Conservation (phyloP, 2,329 filamentous ascomycete species). For the Ophiostoma himal-ulmi region DNA sequence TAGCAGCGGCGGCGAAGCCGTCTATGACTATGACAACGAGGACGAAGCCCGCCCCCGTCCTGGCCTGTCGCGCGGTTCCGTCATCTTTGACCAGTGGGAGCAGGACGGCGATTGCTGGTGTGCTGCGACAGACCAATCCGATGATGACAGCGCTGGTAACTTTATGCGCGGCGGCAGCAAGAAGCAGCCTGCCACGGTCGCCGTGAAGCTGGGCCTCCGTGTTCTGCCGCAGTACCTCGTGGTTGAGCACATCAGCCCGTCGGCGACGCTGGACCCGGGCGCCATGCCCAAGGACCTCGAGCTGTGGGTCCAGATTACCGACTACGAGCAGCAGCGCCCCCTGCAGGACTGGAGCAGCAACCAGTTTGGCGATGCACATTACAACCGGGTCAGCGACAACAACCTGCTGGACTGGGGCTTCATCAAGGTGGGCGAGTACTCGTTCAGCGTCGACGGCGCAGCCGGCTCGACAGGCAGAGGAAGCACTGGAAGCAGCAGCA, state of each 20-base stretch:
- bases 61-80: conserved; percentile 19
- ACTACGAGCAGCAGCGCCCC: conserved; percentile 38
- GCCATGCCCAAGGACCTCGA: conserved; percentile 64
- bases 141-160: not conserved
- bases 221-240: conserved; percentile 65
- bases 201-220: conserved; percentile 43
- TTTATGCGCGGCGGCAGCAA: not conserved
- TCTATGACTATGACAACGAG: too few relatives aligned
- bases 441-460: conserved; percentile 41
- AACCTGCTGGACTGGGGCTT: conserved; percentile 39
- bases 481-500: conserved; percentile 27
- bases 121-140: conserved; percentile 40
- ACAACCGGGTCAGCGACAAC: conserved; percentile 7
- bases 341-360: conserved; percentile 39
- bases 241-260: conserved; percentile 63
- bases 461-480: conserved; percentile 35
- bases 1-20: not conserved
- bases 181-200: not conserved
- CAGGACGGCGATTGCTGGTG: conserved; percentile 89
- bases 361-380: conserved; percentile 36
- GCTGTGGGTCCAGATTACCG: conserved; percentile 57
- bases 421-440: conserved; percentile 53
- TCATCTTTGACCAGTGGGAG: conserved; percentile 64
- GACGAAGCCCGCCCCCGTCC: conserved; percentile 14
- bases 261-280: conserved; percentile 55